A percentile compares a stretch with the other conserved stretches of the same genome.
phyloP scores from a whole-genome alignment of 768 basidiomycete genomes.

The Brasilioporus rufonigricans region DNA sequence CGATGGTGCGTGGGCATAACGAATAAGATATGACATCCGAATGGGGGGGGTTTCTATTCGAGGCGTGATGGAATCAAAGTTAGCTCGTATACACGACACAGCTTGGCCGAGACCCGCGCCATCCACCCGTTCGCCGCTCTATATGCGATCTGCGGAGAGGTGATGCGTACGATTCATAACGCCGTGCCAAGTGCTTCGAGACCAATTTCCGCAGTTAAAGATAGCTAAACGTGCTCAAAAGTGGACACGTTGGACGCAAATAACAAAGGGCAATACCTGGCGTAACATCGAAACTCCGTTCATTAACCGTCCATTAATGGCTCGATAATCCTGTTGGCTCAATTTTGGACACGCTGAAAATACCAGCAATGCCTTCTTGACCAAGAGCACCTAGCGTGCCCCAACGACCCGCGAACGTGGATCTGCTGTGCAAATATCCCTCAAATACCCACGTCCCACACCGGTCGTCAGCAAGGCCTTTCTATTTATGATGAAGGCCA shows the following conservation, averaged over 20 bases:
- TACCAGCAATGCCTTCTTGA: constrained; percentile 41
- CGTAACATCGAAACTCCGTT: constrained; percentile 22
- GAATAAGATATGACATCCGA: constrained; percentile 2
- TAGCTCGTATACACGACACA: constrained; percentile 15
- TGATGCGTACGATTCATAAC: constrained; percentile 10
- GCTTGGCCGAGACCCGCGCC: constrained; percentile 9
- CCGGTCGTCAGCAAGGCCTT: constrained; percentile 36
- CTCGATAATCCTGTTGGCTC: constrained; percentile 26
- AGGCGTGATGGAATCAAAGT: constrained; percentile 18
- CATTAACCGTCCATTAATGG: constrained; percentile 28
- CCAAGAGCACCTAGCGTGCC: constrained; percentile 35
- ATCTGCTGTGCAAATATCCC: constrained; percentile 49
- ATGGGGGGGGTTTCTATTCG: constrained; percentile 14
- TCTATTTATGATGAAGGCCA: constrained; percentile 31
- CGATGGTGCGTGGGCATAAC: constrained; percentile 11
- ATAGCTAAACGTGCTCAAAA: constrained; percentile 4
- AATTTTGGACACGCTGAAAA: constrained; percentile 58
- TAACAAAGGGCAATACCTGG: background rate
- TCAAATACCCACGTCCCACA: constrained; percentile 57
- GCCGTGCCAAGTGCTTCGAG: constrained; percentile 13
- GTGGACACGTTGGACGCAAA: background rate
- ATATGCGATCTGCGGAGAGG: constrained; percentile 10
- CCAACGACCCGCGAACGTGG: constrained; percentile 56
- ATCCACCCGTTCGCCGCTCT: constrained; percentile 9
- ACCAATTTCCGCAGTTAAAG: constrained; percentile 26